A percentile compares a stretch with the other conserved stretches of the same genome.
Conservation (phyloP, 139 green algal genomes). For the Coelastrella sp. region DNA sequence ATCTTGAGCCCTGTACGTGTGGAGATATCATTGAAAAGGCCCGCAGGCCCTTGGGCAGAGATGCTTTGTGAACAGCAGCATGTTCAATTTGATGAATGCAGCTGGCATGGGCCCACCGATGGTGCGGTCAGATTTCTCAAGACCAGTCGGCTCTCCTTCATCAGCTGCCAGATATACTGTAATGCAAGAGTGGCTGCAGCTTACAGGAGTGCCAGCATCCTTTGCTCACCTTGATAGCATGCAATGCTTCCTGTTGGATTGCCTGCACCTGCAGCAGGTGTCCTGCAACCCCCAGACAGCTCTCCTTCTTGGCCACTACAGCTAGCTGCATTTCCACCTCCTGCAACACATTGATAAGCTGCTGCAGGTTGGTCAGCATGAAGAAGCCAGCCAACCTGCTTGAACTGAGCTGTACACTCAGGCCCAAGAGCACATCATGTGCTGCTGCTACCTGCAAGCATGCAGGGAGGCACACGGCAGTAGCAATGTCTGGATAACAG, state of each 20-base stretch:
- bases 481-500: neutral
- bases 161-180: too few species aligned
- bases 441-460: neutral
- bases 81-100: too few species aligned
- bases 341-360: neutral
- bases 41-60: too few species aligned
- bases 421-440: neutral
- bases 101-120: too few species aligned
- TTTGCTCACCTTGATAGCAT: neutral
- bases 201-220: neutral
- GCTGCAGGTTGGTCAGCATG: neutral
- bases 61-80: too few species aligned
- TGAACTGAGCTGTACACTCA: neutral
- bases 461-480: neutral
- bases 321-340: neutral
- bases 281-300: neutral
- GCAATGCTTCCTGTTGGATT: neutral
- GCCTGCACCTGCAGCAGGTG: constrained; percentile 7
- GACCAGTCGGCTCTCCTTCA: too few species aligned
- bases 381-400: constrained; percentile 22
- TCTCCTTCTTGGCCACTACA: neutral
- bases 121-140: too few species aligned
- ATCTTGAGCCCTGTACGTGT: too few species aligned
- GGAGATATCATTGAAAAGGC: too few species aligned
- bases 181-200: neutral